These are phyloP conservation scores for Talaromyces pinophilus DNA, from an alignment of 2,329 filamentous ascomycete species.

Conservation along the genomic window DNA sequence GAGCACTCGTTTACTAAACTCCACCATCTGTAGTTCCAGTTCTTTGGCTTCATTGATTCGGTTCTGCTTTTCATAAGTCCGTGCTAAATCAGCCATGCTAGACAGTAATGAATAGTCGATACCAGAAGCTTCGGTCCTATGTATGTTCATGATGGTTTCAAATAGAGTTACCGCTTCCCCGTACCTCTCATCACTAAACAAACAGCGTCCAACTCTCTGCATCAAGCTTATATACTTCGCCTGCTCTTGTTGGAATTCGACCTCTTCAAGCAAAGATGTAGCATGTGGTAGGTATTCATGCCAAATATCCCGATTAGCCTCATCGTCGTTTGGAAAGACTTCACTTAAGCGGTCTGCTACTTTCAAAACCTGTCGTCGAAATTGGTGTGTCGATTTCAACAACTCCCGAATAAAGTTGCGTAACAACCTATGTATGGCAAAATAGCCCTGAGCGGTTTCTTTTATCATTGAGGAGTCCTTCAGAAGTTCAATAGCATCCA, in stretches of 20 bases:
- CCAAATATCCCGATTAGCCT: background rate
- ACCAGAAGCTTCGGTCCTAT: background rate
- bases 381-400: background rate
- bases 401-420: too few relatives aligned
- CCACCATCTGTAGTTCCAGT: background rate
- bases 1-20: background rate
- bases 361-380: background rate
- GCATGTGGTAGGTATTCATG: background rate
- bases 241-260: background rate
- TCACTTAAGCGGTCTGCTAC: background rate
- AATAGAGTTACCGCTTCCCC: background rate
- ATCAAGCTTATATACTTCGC: background rate
- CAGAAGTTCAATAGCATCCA: background rate
- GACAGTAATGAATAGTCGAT: background rate
- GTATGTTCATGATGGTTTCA: background rate
- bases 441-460: background rate
- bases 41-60: background rate
- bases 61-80: background rate
- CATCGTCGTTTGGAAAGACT: background rate
- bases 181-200: background rate
- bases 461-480: background rate
- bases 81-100: background rate
- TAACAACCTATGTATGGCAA: background rate
- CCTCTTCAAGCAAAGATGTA: background rate
- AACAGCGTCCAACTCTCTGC: background rate